Conservation (phyloP, 768 basidiomycete species). For the Xerocomellus intermedius region DNA sequence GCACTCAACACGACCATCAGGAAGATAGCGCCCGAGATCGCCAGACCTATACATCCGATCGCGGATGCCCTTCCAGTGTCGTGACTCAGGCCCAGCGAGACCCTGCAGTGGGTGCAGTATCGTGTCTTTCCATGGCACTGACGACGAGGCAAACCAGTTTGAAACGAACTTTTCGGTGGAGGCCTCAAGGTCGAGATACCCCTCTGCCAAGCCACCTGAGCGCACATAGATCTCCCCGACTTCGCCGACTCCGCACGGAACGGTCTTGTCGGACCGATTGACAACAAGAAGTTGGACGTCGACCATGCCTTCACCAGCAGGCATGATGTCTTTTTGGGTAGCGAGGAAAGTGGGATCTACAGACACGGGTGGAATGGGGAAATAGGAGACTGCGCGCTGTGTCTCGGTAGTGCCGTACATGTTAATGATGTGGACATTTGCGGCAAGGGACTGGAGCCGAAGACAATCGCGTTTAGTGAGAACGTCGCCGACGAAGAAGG, state of each 20-base stretch:
- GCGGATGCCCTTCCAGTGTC: constrained; percentile 91
- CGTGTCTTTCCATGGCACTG: constrained; percentile 61
- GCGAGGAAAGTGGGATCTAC: constrained; percentile 87
- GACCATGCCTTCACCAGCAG: constrained; percentile 95
- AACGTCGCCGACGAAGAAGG: constrained; percentile 99
- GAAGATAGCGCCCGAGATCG: constrained; percentile 91
- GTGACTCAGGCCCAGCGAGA: constrained; percentile 67
- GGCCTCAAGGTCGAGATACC: constrained; percentile 82
- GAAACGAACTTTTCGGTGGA: constrained; percentile 88
- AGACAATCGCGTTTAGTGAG: constrained; percentile 97
- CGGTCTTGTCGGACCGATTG: constrained; percentile 79
- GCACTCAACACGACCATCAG: constrained; percentile 92
- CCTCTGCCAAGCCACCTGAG: constrained; percentile 92
- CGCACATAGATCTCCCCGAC: constrained; percentile 99
- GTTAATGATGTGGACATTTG: constrained; percentile 93
- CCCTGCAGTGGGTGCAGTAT: constrained; percentile 58
- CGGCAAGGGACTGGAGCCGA: constrained; percentile 87
- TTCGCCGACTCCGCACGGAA: constrained; percentile 92
- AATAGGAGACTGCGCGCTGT: constrained; percentile 97
- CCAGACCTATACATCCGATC: constrained; percentile 98
- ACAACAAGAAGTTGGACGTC: constrained; percentile 97
- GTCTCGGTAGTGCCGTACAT: constrained; percentile 99
- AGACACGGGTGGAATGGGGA: constrained; percentile 81
- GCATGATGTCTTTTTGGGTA: constrained; percentile 96
- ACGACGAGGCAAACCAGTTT: constrained; percentile 80